Percentiles rank a stretch among this genome's conserved stretches.
phyloP scores from a whole-genome alignment of 768 basidiomycete species.

The Agaricus sinodeliciosus region DNA sequence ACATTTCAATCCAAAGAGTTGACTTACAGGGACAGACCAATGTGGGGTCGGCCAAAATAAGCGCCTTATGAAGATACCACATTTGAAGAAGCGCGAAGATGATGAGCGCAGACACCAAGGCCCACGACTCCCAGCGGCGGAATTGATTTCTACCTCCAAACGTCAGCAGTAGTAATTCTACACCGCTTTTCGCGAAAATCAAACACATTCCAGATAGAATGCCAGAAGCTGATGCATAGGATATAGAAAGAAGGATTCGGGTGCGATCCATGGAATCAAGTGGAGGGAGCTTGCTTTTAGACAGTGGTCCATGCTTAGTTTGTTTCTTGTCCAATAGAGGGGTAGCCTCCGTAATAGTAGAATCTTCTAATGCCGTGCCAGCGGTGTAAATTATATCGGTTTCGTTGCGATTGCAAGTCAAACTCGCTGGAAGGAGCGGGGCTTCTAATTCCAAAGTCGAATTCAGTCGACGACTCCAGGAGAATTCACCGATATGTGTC shows the following conservation, averaged over 20 bases:
- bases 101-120: constrained; percentile 64
- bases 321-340: constrained; percentile 43
- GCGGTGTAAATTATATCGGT: constrained; percentile 27
- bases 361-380: neutral
- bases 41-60: constrained; percentile 79
- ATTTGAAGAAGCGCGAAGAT: constrained; percentile 75
- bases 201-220: constrained; percentile 90
- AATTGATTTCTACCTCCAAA: constrained; percentile 74
- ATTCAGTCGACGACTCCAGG: constrained; percentile 36
- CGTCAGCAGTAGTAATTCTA: constrained; percentile 80
- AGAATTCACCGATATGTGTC: constrained; percentile 72
- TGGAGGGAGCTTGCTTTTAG: constrained; percentile 12
- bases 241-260: constrained; percentile 64
- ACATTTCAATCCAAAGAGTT: constrained; percentile 7
- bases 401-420: constrained; percentile 30
- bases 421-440: constrained; percentile 21
- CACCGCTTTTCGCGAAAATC: constrained; percentile 89
- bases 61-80: constrained; percentile 77
- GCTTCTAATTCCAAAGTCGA: constrained; percentile 18
- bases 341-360: constrained; percentile 26
- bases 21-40: constrained; percentile 78
- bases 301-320: constrained; percentile 6
- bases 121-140: constrained; percentile 80
- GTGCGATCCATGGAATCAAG: constrained; percentile 33
- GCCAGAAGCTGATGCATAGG: constrained; percentile 84